These are phyloP conservation scores for Gymnopus androsaceus DNA, from an alignment of 1,284 basidiomycete genomes.

Conservation along the genomic window DNA sequence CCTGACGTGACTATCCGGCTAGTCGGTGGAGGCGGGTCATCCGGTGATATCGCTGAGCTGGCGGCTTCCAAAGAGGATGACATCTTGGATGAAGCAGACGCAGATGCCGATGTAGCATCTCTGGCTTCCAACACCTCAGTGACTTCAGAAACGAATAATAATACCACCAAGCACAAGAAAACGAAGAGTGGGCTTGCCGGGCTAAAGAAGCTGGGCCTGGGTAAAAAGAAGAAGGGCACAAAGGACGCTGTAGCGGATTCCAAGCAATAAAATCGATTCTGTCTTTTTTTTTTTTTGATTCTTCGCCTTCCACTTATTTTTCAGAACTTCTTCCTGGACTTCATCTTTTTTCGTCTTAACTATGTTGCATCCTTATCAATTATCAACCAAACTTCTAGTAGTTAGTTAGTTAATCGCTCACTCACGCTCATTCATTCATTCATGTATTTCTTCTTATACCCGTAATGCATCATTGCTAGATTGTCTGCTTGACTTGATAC, in stretches of 20 bases:
- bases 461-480: slow-evolving; percentile 10
- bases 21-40: slow-evolving; percentile 51
- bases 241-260: slow-evolving; percentile 29
- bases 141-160: slow-evolving; percentile 15
- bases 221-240: slow-evolving; percentile 57
- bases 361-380: not conserved
- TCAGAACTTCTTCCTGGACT: not conserved
- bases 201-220: slow-evolving; percentile 55
- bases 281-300: not conserved
- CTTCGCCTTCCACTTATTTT: not conserved
- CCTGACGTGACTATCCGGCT: slow-evolving; percentile 53
- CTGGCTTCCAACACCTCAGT: slow-evolving; percentile 22
- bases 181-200: slow-evolving; percentile 54
- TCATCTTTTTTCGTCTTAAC: not conserved
- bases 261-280: slow-evolving; percentile 11
- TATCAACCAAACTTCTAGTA: not conserved
- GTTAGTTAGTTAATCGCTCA: slow-evolving; percentile 3
- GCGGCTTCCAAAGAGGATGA: slow-evolving; percentile 28
- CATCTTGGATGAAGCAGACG: slow-evolving; percentile 25
- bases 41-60: slow-evolving; percentile 38
- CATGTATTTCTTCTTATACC: slow-evolving; percentile 12
- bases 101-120: slow-evolving; percentile 26
- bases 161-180: slow-evolving; percentile 48
- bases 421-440: not conserved
- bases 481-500: not conserved